phyloP scores from a whole-genome alignment of 345 rosid genomes.

The Erucastrum elatum region DNA sequence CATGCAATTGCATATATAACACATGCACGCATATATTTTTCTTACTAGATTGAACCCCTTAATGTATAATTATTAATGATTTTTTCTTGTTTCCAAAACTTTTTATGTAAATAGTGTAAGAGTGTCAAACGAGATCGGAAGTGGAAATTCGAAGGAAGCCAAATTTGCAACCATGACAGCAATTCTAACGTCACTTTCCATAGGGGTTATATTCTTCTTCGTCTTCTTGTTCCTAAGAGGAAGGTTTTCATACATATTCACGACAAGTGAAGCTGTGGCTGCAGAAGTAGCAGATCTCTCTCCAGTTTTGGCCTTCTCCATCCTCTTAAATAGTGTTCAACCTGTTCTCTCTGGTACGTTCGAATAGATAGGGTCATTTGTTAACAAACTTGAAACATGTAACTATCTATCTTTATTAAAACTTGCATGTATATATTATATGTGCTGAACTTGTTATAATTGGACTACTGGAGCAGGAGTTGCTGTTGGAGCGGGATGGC shows the following conservation, averaged over 20 bases:
- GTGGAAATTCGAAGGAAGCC: slow-evolving; percentile 58
- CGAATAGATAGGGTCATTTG: not conserved
- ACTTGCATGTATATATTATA: too few relatives aligned
- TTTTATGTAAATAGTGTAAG: slow-evolving; percentile 49
- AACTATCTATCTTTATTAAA: not conserved
- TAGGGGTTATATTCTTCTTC: slow-evolving; percentile 52
- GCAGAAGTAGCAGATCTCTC: slow-evolving; percentile 60
- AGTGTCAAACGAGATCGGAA: slow-evolving; percentile 78
- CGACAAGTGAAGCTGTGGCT: slow-evolving; percentile 49
- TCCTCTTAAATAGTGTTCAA: slow-evolving; percentile 69
- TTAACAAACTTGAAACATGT: not conserved
- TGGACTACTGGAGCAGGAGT: slow-evolving; percentile 53
- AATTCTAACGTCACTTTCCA: slow-evolving; percentile 50
- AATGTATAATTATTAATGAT: not conserved
- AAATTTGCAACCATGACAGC: slow-evolving; percentile 50
- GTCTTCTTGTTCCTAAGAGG: slow-evolving; percentile 55
- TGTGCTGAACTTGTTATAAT: too few relatives aligned
- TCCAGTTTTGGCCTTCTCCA: slow-evolving; percentile 62
- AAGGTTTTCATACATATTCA: slow-evolving; percentile 57
- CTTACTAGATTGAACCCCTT: not conserved
- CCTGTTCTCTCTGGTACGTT: slow-evolving; percentile 71
- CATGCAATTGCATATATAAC: not conserved
- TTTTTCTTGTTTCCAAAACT: not conserved
- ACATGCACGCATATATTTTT: not conserved
- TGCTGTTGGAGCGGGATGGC: slow-evolving; percentile 83